A percentile compares a stretch with the other conserved stretches of the same genome.
phyloP scores from a whole-genome alignment of 768 basidiomycete species.

The Tylopilus sp. region DNA sequence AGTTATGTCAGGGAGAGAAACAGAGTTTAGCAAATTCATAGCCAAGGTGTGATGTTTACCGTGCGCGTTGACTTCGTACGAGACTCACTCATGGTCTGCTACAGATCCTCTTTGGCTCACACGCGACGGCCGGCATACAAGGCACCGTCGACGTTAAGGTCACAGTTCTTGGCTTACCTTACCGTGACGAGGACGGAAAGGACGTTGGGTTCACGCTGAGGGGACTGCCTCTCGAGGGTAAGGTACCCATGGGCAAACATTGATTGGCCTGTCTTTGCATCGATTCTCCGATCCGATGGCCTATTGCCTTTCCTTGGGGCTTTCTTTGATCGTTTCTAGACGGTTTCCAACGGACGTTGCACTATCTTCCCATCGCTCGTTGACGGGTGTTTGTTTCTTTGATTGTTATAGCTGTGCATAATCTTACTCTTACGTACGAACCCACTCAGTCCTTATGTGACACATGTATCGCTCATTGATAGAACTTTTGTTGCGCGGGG shows the following conservation, averaged over 20 bases:
- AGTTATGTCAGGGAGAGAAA: conserved; percentile 74
- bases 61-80: not conserved
- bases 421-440: conserved; percentile 7
- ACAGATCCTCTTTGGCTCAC: conserved; percentile 65
- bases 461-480: conserved; percentile 17
- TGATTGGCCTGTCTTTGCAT: not conserved
- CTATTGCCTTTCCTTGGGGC: not conserved
- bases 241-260: conserved; percentile 63
- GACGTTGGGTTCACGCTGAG: conserved; percentile 50
- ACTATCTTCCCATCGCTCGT: conserved; percentile 1
- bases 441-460: conserved; percentile 3
- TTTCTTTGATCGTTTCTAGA: conserved; percentile 1
- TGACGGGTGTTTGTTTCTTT: not conserved
- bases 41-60: conserved; percentile 51
- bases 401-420: not conserved
- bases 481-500: conserved; percentile 11
- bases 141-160: conserved; percentile 62
- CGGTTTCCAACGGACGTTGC: not conserved
- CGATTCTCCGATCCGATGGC: not conserved
- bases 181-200: conserved; percentile 37
- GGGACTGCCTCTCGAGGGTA: conserved; percentile 66
- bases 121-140: conserved; percentile 63
- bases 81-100: not conserved
- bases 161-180: conserved; percentile 57
- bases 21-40: conserved; percentile 72